Percentiles rank a stretch among this genome's conserved stretches.
Conservation (phyloP, 768 basidiomycete genomes). For the Boletus bicolor region DNA sequence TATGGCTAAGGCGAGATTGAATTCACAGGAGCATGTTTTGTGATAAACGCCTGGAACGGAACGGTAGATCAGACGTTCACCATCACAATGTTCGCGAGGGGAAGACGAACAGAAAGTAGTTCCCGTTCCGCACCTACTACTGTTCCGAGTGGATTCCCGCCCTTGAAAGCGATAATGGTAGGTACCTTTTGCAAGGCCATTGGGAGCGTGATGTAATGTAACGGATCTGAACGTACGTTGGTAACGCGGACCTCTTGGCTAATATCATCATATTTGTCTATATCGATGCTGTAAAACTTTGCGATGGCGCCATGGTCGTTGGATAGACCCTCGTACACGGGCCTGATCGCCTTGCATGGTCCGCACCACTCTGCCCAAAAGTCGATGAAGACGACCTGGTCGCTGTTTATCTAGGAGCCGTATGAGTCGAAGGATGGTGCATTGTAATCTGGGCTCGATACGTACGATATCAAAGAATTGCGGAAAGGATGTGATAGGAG, state of each 20-base stretch:
- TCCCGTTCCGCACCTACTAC: not conserved
- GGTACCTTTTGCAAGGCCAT: not conserved
- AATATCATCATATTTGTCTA: constrained; percentile 36
- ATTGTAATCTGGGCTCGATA: not conserved
- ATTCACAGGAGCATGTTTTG: not conserved
- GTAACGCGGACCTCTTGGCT: constrained; percentile 5
- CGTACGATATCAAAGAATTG: constrained; percentile 1
- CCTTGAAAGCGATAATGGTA: constrained; percentile 1
- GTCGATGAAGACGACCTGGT: constrained; percentile 5
- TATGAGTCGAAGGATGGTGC: not conserved
- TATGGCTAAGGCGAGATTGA: not conserved
- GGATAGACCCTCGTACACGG: constrained; percentile 1
- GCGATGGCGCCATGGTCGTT: not conserved
- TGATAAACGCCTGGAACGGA: not conserved
- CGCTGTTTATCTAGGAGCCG: not conserved
- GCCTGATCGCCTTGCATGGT: constrained; percentile 7
- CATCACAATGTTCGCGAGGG: too few species aligned
- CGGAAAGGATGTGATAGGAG: not conserved
- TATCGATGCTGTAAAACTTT: constrained; percentile 4
- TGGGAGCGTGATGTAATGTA: not conserved
- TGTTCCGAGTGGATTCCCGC: not conserved
- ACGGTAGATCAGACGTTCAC: not conserved
- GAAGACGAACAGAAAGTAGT: not conserved
- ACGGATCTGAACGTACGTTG: not conserved
- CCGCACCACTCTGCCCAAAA: constrained; percentile 11